A percentile compares a stretch with the other conserved stretches of the same genome.
Evolutionary conservation across 345 rosid genomes (phyloP).

Genomic region (Arabis alpina): DNA sequence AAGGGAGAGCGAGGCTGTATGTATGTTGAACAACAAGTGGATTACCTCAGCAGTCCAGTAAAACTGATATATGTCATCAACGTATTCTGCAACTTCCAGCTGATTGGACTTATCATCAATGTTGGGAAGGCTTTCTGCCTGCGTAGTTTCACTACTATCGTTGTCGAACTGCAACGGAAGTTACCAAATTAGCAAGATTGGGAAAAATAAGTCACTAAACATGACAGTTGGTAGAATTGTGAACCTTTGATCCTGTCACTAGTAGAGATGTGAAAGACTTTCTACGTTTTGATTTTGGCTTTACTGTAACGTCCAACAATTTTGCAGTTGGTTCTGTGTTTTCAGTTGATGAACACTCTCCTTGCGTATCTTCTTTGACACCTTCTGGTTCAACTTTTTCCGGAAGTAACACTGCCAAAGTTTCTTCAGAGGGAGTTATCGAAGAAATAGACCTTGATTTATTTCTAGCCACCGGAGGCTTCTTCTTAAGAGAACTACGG

Average conservation of each 20-base stretch:
- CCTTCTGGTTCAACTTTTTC: conserved; percentile 43
- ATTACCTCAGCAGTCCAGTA: conserved; percentile 91
- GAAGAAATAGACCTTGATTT: conserved; percentile 44
- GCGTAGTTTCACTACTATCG: conserved; percentile 49
- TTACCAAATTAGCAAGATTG: conserved; percentile 26
- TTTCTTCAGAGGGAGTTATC: conserved; percentile 46
- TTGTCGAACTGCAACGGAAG: conserved; percentile 57
- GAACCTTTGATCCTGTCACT: conserved; percentile 80
- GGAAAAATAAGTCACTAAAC: conserved; percentile 28
- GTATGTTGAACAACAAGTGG: conserved; percentile 13
- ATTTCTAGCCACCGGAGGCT: conserved; percentile 32
- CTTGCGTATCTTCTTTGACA: conserved; percentile 47
- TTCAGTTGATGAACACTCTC: conserved; percentile 42
- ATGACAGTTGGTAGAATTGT: background rate
- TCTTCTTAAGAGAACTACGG: conserved; percentile 44
- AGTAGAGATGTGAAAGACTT: conserved; percentile 84
- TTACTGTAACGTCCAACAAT: conserved; percentile 42
- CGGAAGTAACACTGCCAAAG: conserved; percentile 32
- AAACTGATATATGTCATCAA: conserved; percentile 87
- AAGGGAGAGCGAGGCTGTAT: background rate
- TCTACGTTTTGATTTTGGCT: conserved; percentile 71
- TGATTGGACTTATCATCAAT: conserved; percentile 81
- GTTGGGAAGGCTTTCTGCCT: conserved; percentile 57
- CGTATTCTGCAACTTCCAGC: conserved; percentile 95
- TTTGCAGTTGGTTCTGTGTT: conserved; percentile 36